Evolutionary conservation across 2,329 filamentous ascomycete genomes (phyloP).

Genomic region (Karstenula rhodostoma): DNA sequence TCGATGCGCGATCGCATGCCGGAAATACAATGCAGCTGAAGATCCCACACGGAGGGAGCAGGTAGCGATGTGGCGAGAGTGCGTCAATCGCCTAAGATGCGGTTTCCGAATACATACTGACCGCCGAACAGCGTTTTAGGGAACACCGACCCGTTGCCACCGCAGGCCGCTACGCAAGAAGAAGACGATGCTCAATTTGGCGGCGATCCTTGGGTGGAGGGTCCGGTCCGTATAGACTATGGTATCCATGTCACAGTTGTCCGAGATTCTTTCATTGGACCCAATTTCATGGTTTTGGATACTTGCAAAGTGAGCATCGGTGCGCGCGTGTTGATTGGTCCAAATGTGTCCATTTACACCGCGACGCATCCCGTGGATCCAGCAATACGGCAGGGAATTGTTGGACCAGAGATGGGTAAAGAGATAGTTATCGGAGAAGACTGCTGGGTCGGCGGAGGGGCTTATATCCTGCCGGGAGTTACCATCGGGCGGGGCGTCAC

Average conservation of each 20-base stretch:
- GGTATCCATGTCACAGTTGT: slow-evolving; percentile 5
- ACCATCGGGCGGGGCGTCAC: slow-evolving; percentile 54
- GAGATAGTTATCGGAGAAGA: slow-evolving; percentile 46
- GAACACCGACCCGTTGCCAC: slow-evolving; percentile 9
- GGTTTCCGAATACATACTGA: background rate
- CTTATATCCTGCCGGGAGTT: slow-evolving; percentile 51
- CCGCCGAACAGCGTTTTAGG: background rate
- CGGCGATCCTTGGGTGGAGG: slow-evolving; percentile 8
- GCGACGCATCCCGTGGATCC: slow-evolving; percentile 12
- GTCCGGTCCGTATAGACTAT: slow-evolving; percentile 11
- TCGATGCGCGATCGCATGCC: slow-evolving; percentile 10
- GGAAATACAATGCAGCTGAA: slow-evolving; percentile 12
- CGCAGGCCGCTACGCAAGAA: background rate
- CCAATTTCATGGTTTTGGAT: slow-evolving; percentile 6
- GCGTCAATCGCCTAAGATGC: background rate
- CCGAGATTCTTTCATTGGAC: slow-evolving; percentile 9
- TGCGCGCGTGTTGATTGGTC: slow-evolving; percentile 13
- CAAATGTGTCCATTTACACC: slow-evolving; percentile 9
- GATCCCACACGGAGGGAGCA: slow-evolving; percentile 11
- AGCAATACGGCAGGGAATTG: slow-evolving; percentile 5
- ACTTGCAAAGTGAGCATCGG: slow-evolving; percentile 16
- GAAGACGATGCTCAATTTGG: slow-evolving; percentile 13
- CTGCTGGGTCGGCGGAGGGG: slow-evolving; percentile 23
- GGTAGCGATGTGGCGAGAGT: slow-evolving; percentile 15
- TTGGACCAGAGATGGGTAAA: slow-evolving; percentile 5